Conservation (phyloP, 208 protist genomes). For the Tetramitus jugosus region DNA sequence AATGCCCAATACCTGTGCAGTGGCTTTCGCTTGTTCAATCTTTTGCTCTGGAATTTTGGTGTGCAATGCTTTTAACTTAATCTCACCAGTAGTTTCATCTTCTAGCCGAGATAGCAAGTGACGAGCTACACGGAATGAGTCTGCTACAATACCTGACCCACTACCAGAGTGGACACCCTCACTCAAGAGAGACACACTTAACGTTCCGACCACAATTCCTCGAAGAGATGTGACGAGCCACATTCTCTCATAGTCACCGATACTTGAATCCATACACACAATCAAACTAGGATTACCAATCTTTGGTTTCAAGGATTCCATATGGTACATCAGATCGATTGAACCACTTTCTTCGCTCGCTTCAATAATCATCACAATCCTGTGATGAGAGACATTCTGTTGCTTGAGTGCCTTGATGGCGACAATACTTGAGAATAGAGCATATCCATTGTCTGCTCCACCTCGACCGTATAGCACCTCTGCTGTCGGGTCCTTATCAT, state of each 20-base stretch:
- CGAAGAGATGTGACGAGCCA: slow-evolving; percentile 85
- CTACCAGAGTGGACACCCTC: slow-evolving; percentile 82
- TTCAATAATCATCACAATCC: slow-evolving; percentile 71
- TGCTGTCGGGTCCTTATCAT: background rate
- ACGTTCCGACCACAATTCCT: slow-evolving; percentile 63
- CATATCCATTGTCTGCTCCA: slow-evolving; percentile 76
- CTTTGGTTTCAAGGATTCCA: slow-evolving; percentile 48
- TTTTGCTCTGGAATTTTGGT: slow-evolving; percentile 67
- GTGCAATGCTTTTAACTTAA: slow-evolving; percentile 65
- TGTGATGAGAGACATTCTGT: slow-evolving; percentile 64
- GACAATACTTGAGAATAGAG: slow-evolving; percentile 59
- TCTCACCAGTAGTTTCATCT: slow-evolving; percentile 72
- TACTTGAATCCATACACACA: slow-evolving; percentile 49
- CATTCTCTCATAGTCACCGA: slow-evolving; percentile 80
- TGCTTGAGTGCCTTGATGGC: slow-evolving; percentile 61
- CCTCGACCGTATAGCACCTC: slow-evolving; percentile 72
- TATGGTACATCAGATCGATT: slow-evolving; percentile 65
- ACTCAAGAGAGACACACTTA: slow-evolving; percentile 63
- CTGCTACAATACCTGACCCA: slow-evolving; percentile 79
- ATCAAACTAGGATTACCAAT: slow-evolving; percentile 55
- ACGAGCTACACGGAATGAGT: slow-evolving; percentile 78
- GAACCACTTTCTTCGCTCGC: slow-evolving; percentile 74
- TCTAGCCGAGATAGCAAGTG: slow-evolving; percentile 74
- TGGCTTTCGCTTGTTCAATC: slow-evolving; percentile 48
- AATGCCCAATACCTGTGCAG: slow-evolving; percentile 56